Evolutionary conservation across 164 flowering plant species (phyloP).

Genomic region (Amborella trichopoda): DNA sequence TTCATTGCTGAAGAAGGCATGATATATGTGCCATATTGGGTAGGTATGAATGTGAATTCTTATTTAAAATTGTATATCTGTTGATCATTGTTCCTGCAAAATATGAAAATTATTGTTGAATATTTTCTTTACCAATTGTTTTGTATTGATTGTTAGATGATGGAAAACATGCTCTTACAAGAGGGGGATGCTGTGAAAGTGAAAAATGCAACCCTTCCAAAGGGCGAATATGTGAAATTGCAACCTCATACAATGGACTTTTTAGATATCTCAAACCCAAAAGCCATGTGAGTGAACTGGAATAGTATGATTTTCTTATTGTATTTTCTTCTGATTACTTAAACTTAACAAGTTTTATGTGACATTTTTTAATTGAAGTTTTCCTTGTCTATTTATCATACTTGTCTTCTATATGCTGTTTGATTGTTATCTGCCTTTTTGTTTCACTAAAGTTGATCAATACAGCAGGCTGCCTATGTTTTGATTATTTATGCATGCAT

Average conservation of each 20-base stretch:
- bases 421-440: too few species aligned
- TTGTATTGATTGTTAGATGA: constrained; percentile 50
- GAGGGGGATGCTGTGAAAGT: constrained; percentile 82
- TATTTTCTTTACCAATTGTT: background rate
- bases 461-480: background rate
- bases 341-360: too few species aligned
- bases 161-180: constrained; percentile 89
- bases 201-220: constrained; percentile 83
- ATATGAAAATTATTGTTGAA: background rate
- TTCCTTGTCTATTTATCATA: too few species aligned
- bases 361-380: too few species aligned
- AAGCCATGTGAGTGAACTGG: constrained; percentile 79
- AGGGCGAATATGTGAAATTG: constrained; percentile 88
- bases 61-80: background rate
- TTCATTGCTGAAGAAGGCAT: constrained; percentile 97
- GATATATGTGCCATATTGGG: constrained; percentile 40
- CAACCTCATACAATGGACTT: constrained; percentile 97
- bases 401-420: too few species aligned
- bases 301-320: too few species aligned
- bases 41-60: background rate
- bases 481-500: background rate
- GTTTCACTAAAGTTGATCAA: too few species aligned
- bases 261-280: constrained; percentile 95
- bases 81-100: background rate
- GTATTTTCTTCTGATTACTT: too few species aligned